A percentile compares a stretch with the other conserved stretches of the same genome.
Evolutionary conservation across 257 asterid genomes (phyloP).

Genomic region (Linderniella brevidens): DNA sequence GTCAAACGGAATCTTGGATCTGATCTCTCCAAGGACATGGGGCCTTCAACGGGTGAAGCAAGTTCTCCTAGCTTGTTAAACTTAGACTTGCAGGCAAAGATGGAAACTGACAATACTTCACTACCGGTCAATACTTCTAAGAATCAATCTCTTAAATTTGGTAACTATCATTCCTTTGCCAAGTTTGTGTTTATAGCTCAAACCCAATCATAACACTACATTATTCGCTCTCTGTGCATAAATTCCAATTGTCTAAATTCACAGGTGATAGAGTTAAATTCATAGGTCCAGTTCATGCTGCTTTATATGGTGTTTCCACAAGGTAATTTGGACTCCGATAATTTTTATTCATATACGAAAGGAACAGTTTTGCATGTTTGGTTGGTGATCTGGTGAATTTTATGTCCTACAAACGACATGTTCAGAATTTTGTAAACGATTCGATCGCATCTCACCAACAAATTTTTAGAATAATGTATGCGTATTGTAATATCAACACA

Average conservation of each 20-base stretch:
- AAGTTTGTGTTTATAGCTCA: conserved; percentile 4
- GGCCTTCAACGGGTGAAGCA: conserved; percentile 33
- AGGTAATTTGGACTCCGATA: conserved; percentile 22
- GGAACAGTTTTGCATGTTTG: not conserved
- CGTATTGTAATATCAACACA: too few species aligned
- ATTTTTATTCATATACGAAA: not conserved
- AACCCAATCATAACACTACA: not conserved
- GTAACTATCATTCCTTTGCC: conserved; percentile 15
- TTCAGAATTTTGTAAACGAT: too few species aligned
- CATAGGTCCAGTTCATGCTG: conserved; percentile 46
- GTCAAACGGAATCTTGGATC: conserved; percentile 33
- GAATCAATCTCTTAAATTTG: conserved; percentile 31
- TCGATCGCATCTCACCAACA: too few species aligned
- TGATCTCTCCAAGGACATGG: conserved; percentile 34
- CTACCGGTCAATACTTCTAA: conserved; percentile 27
- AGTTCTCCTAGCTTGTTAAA: conserved; percentile 19
- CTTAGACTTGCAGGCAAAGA: conserved; percentile 28
- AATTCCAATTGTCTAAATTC: conserved; percentile 8
- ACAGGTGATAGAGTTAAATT: conserved; percentile 81
- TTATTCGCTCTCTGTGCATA: conserved; percentile 8
- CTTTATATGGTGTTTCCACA: conserved; percentile 30
- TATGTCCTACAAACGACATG: too few species aligned
- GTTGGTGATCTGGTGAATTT: too few species aligned
- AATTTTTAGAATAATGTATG: too few species aligned
- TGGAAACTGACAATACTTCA: conserved; percentile 30